Evolutionary conservation across 2,329 filamentous ascomycete species (phyloP).

Genomic region (Fusarium xylarioides): DNA sequence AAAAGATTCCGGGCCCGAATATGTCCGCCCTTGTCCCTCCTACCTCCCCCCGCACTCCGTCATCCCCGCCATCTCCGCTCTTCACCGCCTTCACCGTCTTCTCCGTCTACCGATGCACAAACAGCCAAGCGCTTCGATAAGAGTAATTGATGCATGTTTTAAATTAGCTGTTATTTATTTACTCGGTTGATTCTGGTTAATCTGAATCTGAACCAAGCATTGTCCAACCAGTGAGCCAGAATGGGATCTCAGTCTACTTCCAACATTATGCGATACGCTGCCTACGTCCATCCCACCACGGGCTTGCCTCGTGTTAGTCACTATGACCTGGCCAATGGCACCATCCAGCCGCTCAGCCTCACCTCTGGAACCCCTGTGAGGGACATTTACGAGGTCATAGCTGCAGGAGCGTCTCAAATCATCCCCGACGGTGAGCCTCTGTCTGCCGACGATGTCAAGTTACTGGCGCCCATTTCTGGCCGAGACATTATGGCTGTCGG

Average conservation of each 20-base stretch:
- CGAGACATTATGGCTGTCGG: constrained; percentile 65
- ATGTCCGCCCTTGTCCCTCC: background rate
- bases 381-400: background rate
- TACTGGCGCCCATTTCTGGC: constrained; percentile 57
- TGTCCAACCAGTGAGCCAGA: background rate
- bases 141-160: background rate
- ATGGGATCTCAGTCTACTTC: background rate
- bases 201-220: too few relatives aligned
- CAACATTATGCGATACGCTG: background rate
- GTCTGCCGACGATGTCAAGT: constrained; percentile 39
- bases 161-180: background rate
- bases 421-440: background rate
- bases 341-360: background rate
- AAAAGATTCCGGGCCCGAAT: background rate
- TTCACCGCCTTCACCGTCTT: background rate
- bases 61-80: background rate
- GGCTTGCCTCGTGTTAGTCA: background rate
- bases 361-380: background rate
- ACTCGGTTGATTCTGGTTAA: background rate
- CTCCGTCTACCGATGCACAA: background rate
- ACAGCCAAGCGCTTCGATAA: background rate
- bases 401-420: background rate
- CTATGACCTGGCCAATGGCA: background rate
- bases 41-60: background rate
- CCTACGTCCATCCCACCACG: background rate